Conservation (phyloP, 2,329 filamentous ascomycete genomes). For the Penicillium sp. region DNA sequence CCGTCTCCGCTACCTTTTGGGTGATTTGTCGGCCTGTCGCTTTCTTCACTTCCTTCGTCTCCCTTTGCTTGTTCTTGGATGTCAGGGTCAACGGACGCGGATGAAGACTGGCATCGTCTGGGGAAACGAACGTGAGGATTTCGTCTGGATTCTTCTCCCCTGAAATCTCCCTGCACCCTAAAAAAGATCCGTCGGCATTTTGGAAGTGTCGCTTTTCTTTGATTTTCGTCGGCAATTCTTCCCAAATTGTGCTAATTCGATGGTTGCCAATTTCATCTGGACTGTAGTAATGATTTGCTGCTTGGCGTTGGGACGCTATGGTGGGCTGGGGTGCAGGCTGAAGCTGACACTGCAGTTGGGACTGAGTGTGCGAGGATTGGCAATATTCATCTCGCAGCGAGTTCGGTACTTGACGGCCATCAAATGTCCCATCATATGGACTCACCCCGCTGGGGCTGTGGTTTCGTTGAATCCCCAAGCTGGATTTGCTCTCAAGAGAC, state of each 20-base stretch:
- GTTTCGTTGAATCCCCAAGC: conserved; percentile 24
- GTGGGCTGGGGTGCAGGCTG: conserved; percentile 2
- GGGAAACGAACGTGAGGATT: conserved; percentile 35
- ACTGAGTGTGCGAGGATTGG: not conserved
- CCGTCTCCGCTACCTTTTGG: conserved; percentile 20
- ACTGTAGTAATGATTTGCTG: conserved; percentile 35
- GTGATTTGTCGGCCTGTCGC: conserved; percentile 6
- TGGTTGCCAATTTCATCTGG: conserved; percentile 42
- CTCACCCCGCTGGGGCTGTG: conserved; percentile 18
- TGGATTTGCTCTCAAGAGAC: conserved; percentile 32
- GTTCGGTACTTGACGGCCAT: conserved; percentile 8
- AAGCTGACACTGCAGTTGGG: conserved; percentile 2
- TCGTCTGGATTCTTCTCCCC: conserved; percentile 39
- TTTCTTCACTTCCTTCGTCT: conserved; percentile 16
- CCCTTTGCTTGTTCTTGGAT: conserved; percentile 26
- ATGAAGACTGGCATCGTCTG: conserved; percentile 27
- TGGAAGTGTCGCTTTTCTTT: conserved; percentile 21
- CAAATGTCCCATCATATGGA: conserved; percentile 17
- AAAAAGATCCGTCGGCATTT: conserved; percentile 39
- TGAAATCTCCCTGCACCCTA: conserved; percentile 42
- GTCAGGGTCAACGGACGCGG: conserved; percentile 22
- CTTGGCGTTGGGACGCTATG: conserved; percentile 1
- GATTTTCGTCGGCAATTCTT: conserved; percentile 29
- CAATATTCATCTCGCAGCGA: not conserved
- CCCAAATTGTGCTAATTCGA: conserved; percentile 38